Evolutionary conservation across 2,329 filamentous ascomycete genomes (phyloP), one percentile per base, ranked within the genome.

Genomic region (Trichocomaceae sp.): DNA sequence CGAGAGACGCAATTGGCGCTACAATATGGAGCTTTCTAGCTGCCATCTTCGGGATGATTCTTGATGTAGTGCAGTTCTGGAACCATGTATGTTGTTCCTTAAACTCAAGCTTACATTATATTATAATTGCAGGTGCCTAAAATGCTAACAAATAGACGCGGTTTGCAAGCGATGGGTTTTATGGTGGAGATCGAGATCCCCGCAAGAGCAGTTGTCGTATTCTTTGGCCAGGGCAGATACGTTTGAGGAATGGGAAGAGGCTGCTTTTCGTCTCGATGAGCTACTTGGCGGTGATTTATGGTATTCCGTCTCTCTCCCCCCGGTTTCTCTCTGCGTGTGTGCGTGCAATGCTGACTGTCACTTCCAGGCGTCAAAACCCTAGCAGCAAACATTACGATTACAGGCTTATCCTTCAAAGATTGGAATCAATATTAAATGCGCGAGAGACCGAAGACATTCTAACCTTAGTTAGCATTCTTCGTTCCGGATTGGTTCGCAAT

Each of bases 191-290:
- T 79, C 79, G 59, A 86, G 82, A 68, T 85, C 80, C 49, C 80
- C 81, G 2, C 78, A 81, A 48, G 82, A 86, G 60, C 74, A 83
- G 53, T 85, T 88, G 74, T 77, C 86, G 44, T 79, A 86, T 58
- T 75, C 79, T 22, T 75, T 95, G 47, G 79, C 78, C 52, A 79
- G 83, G 56, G 87, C 89, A 17, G 77, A 83, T 60, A 79, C 80
- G 23, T 95, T 86, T 66, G 88, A 93, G 65, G 86, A 93, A 67
- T 96, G 90, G 90, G 86, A 92, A 67, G 84, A 85, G 60, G 84
- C 86, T n/a, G 89, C 90, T 1, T 81, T 87, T 59, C 82, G 88
- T 64, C 79, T 96, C n/a, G 91, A 96, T 69, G 85, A 86, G 63
- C 76, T 88, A 17, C 78, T 90, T n/a, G 85, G 85, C 42, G 83